Percentiles rank a stretch among this genome's conserved stretches.
Evolutionary conservation across 176 grass and related monocot genomes (phyloP).

Genomic region (Eleusine coracana): DNA sequence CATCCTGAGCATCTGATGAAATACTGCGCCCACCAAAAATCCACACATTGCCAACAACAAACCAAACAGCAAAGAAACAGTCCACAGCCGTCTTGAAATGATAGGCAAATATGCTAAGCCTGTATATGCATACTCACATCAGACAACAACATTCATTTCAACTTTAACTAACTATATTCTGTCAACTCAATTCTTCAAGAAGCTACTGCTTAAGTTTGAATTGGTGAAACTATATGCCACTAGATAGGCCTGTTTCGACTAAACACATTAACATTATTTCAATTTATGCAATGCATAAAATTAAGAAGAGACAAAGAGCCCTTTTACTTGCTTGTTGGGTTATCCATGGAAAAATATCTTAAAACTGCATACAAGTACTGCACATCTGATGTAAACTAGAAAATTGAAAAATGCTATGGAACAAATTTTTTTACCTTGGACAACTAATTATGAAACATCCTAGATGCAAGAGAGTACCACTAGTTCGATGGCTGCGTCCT

Average conservation of each 20-base stretch:
- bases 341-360: background rate
- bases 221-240: background rate
- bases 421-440: conserved; percentile 47
- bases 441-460: conserved; percentile 46
- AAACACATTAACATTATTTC: conserved; percentile 27
- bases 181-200: conserved; percentile 11
- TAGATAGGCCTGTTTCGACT: conserved; percentile 10
- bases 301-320: conserved; percentile 17
- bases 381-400: conserved; percentile 11
- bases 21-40: conserved; percentile 88
- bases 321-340: background rate
- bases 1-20: conserved; percentile 63
- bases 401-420: conserved; percentile 13
- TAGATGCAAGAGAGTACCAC: conserved; percentile 40
- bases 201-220: conserved; percentile 1
- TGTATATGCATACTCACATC: conserved; percentile 43
- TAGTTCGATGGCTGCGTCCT: conserved; percentile 42
- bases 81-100: conserved; percentile 93
- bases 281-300: background rate
- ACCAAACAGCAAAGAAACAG: conserved; percentile 99
- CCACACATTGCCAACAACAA: conserved; percentile 99
- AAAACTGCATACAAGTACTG: conserved; percentile 7
- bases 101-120: conserved; percentile 77
- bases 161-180: background rate
- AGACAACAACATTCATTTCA: conserved; percentile 27